phyloP scores from a whole-genome alignment of 306 rosid genomes.

The Dicorynia guianensis region DNA sequence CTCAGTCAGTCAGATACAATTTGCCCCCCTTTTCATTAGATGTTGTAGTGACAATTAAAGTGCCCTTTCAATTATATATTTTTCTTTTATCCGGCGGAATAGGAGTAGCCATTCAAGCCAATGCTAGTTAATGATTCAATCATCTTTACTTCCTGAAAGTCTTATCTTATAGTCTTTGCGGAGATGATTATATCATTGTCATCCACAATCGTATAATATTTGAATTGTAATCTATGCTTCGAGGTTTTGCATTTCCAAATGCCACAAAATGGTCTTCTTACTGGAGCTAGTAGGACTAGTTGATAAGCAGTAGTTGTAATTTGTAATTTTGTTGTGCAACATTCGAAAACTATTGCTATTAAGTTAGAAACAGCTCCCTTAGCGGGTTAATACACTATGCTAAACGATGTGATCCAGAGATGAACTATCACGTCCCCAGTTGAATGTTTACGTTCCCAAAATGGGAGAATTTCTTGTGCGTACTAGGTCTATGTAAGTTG shows the following conservation, averaged over 20 bases:
- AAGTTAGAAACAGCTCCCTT: too few relatives aligned
- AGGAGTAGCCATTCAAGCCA: conserved; percentile 11
- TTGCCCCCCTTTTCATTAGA: conserved; percentile 20
- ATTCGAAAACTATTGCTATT: too few relatives aligned
- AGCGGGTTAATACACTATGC: too few relatives aligned
- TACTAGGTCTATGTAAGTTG: too few relatives aligned
- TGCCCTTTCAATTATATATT: conserved; percentile 22
- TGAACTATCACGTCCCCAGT: too few relatives aligned
- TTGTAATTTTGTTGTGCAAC: not conserved
- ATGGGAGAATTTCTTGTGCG: too few relatives aligned
- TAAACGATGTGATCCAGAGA: too few relatives aligned
- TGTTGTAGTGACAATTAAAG: conserved; percentile 34
- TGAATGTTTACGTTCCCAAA: too few relatives aligned
- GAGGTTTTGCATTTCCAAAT: not conserved
- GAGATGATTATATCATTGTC: conserved; percentile 31
- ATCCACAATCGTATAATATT: conserved; percentile 34
- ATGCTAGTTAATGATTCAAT: conserved; percentile 34
- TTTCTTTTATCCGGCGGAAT: conserved; percentile 30
- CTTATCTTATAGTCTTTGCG: conserved; percentile 5
- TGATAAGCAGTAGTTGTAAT: conserved; percentile 19
- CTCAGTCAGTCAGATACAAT: conserved; percentile 51
- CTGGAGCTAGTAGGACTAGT: not conserved
- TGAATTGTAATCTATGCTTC: conserved; percentile 1
- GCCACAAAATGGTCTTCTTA: conserved; percentile 8
- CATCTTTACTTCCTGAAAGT: conserved; percentile 37